phyloP scores from a whole-genome alignment of 2,329 filamentous ascomycete genomes.

The Aspergillus texensis region DNA sequence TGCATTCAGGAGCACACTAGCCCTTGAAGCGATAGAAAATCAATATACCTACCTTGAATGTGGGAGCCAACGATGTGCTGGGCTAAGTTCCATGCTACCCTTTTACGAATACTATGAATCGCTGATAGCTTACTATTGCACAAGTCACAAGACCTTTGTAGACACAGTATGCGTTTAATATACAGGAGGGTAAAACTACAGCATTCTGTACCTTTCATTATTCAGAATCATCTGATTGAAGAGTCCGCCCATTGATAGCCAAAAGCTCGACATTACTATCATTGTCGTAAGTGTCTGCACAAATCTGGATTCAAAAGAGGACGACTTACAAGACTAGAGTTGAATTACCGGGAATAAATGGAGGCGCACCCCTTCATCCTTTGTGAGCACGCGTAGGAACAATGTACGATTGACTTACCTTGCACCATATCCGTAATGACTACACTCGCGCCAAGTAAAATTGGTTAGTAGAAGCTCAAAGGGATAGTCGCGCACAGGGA shows the following conservation, averaged over 20 bases:
- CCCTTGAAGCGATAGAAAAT: too few relatives aligned
- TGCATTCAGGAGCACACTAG: too few relatives aligned
- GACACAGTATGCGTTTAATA: not conserved
- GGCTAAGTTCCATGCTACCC: not conserved
- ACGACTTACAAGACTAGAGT: constrained; percentile 22
- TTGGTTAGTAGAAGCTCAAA: too few relatives aligned
- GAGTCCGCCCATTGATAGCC: constrained; percentile 11
- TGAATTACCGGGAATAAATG: constrained; percentile 24
- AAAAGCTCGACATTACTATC: constrained; percentile 12
- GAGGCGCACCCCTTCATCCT: constrained; percentile 16
- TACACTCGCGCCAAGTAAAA: not conserved
- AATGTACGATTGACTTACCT: constrained; percentile 4
- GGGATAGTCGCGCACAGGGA: not conserved
- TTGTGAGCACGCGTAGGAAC: not conserved
- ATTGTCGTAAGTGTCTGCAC: not conserved
- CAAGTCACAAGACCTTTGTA: not conserved
- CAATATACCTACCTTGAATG: too few relatives aligned
- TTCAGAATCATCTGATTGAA: constrained; percentile 11
- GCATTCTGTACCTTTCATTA: not conserved
- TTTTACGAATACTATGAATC: not conserved
- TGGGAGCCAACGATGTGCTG: not conserved
- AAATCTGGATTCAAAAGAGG: not conserved
- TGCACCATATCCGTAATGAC: constrained; percentile 22
- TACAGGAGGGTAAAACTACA: not conserved
- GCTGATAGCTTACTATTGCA: not conserved